Evolutionary conservation across 768 basidiomycete species (phyloP), one percentile per base, ranked within the genome.

Genomic region (Boletus rufocinnamomeus): DNA sequence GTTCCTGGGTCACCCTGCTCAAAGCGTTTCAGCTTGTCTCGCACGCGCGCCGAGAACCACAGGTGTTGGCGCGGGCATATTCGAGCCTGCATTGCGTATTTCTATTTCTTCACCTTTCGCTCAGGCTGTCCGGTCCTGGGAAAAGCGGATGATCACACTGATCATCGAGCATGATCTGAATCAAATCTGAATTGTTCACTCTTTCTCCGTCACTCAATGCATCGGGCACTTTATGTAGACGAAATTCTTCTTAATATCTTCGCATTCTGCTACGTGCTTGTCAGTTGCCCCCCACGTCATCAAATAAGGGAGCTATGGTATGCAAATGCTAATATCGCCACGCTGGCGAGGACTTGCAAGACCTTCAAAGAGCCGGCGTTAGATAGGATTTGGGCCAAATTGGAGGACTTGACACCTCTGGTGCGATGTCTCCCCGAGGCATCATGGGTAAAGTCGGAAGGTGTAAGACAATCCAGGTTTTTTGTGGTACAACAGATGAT

Each of bases 341-440:
- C n/a, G 0, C 34, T 62, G 4, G 54, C 65, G 2, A 56, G 58
- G 41, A 57, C 59, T 10, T 67, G 66, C 44, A 57, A 8, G 27
- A 16, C 58, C 17, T 64, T 68, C 58, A 66, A 50, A 25, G 54
- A 54, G 0, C 51, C 53, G 3, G 65, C 60, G 1, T 28, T 69
- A 6, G 44, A 56, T 21, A 38, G 54, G 48, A 40, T 65, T 11
- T 67, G 54, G 60, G 41, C 45, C 5, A 45, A 59, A 30, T 51
- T 69, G 41, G 32, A 41, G 5, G 50, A 50, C 47, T 25, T 61
- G 8, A 21, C 58, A 8, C 67, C 61, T 13, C 49, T 65, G 4
- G 34, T 66, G 23, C 27, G 48, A 27, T 58, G 56, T 40, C 54
- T 65, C 14, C 59, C 59, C 8, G 17, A 27, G 43, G 23, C 44